Conservation (phyloP, 2,329 filamentous ascomycete species). For the Pseudogymnoascus destructans region DNA sequence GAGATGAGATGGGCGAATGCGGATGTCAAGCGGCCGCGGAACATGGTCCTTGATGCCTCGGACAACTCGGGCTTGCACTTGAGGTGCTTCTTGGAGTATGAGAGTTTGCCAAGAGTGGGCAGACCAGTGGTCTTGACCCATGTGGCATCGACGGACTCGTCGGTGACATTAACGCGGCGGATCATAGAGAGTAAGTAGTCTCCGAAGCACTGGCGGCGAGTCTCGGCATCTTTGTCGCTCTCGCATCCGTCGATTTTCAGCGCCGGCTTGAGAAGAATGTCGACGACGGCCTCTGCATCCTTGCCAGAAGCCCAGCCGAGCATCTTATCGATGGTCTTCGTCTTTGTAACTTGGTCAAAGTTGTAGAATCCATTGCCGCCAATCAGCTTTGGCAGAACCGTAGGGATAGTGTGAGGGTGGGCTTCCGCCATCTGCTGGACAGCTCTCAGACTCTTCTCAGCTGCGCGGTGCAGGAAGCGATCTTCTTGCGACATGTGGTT, state of each 20-base stretch:
- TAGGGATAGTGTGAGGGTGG: conserved; percentile 44
- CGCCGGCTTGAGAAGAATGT: conserved; percentile 35
- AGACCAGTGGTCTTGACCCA: conserved; percentile 22
- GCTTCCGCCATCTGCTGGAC: conserved; percentile 52
- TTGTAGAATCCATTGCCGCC: conserved; percentile 57
- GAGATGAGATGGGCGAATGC: conserved; percentile 45
- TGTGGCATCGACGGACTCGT: conserved; percentile 13
- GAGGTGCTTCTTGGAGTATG: conserved; percentile 37
- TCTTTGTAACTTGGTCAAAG: conserved; percentile 77
- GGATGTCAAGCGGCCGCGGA: conserved; percentile 43
- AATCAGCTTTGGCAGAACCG: conserved; percentile 55
- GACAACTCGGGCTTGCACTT: conserved; percentile 34
- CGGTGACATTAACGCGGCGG: conserved; percentile 18
- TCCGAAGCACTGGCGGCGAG: conserved; percentile 23
- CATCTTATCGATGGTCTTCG: conserved; percentile 63
- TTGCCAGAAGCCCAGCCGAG: conserved; percentile 17
- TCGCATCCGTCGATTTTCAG: conserved; percentile 27
- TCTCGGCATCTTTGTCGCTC: conserved; percentile 20
- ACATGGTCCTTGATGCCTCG: conserved; percentile 40
- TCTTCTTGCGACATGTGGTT: conserved; percentile 71
- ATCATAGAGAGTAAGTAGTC: conserved; percentile 25
- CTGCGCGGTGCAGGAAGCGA: conserved; percentile 66
- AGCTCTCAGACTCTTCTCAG: conserved; percentile 60
- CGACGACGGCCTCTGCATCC: conserved; percentile 31
- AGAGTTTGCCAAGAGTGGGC: conserved; percentile 35